These are phyloP conservation scores for Wallemia mellicola DNA, from an alignment of 1,284 basidiomycete species.

Conservation along the genomic window DNA sequence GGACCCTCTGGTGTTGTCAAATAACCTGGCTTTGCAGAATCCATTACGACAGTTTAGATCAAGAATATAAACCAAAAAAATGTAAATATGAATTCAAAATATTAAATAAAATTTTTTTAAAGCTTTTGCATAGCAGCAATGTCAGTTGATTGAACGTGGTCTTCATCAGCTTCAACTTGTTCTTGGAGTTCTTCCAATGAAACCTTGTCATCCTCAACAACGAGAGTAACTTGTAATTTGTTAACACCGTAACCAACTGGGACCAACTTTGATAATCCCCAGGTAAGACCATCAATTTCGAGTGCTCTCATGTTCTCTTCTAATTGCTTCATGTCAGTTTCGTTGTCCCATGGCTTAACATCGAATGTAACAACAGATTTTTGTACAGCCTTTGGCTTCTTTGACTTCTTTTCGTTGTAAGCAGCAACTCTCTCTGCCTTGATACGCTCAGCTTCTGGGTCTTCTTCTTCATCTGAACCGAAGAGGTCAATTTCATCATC, in stretches of 20 bases:
- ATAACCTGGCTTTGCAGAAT: background rate
- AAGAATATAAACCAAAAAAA: too few relatives aligned
- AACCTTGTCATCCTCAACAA: slow-evolving; percentile 87
- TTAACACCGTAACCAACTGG: slow-evolving; percentile 77
- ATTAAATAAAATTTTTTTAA: background rate
- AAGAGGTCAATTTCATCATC: slow-evolving; percentile 84
- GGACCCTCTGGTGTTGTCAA: background rate
- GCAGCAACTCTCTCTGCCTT: slow-evolving; percentile 85
- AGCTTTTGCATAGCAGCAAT: slow-evolving; percentile 55
- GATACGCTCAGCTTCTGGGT: slow-evolving; percentile 72
- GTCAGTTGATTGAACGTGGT: slow-evolving; percentile 85
- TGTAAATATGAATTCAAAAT: background rate
- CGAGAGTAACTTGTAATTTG: slow-evolving; percentile 79
- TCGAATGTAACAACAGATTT: slow-evolving; percentile 90
- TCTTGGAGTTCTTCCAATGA: slow-evolving; percentile 86
- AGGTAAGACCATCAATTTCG: slow-evolving; percentile 70
- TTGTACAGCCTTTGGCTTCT: slow-evolving; percentile 28
- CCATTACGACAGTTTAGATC: too few relatives aligned
- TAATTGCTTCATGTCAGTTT: slow-evolving; percentile 78
- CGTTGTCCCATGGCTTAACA: slow-evolving; percentile 97
- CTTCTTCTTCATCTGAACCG: slow-evolving; percentile 62
- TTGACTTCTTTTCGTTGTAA: slow-evolving; percentile 78
- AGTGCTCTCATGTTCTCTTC: slow-evolving; percentile 62
- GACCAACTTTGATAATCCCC: slow-evolving; percentile 75
- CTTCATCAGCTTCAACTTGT: slow-evolving; percentile 51